phyloP scores from a whole-genome alignment of 768 basidiomycete species.

The Hygrocybe punicea region DNA sequence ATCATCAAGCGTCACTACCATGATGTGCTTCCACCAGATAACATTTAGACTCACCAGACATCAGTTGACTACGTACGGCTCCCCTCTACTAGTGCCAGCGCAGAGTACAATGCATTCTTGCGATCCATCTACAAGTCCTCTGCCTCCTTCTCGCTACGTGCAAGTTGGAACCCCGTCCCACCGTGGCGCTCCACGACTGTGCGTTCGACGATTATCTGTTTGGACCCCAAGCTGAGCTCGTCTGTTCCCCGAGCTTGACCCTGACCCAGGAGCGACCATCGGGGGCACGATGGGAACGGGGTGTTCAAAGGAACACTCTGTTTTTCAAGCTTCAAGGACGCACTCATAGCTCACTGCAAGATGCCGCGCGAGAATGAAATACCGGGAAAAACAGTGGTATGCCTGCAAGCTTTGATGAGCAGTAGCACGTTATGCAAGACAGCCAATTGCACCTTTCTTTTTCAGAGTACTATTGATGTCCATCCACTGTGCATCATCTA shows the following conservation, averaged over 20 bases:
- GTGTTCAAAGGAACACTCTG: conserved; percentile 74
- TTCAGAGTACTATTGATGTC: conserved; percentile 69
- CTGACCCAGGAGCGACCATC: conserved; percentile 75
- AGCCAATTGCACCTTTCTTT: no score
- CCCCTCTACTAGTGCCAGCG: conserved; percentile 60
- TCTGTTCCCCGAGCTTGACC: conserved; percentile 84
- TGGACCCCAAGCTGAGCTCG: conserved; percentile 34
- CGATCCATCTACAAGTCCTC: conserved; percentile 79
- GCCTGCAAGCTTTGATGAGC: no score
- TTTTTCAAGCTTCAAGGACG: conserved; percentile 65
- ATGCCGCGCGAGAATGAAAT: conserved; percentile 18
- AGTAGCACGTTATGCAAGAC: no score
- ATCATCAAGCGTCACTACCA: not conserved
- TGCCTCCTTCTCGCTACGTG: conserved; percentile 70
- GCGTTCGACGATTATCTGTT: conserved; percentile 47
- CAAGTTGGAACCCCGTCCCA: conserved; percentile 67
- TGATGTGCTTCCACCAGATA: not conserved
- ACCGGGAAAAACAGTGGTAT: conserved; percentile 88
- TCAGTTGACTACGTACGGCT: conserved; percentile 81
- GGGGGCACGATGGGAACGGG: conserved; percentile 89
- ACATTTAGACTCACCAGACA: conserved; percentile 60
- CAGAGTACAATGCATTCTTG: conserved; percentile 77
- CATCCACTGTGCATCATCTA: conserved; percentile 78
- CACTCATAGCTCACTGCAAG: not conserved
- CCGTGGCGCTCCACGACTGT: conserved; percentile 64